Conservation (phyloP, 2,329 filamentous ascomycete genomes). For the Tolypocladium pustulatum region DNA sequence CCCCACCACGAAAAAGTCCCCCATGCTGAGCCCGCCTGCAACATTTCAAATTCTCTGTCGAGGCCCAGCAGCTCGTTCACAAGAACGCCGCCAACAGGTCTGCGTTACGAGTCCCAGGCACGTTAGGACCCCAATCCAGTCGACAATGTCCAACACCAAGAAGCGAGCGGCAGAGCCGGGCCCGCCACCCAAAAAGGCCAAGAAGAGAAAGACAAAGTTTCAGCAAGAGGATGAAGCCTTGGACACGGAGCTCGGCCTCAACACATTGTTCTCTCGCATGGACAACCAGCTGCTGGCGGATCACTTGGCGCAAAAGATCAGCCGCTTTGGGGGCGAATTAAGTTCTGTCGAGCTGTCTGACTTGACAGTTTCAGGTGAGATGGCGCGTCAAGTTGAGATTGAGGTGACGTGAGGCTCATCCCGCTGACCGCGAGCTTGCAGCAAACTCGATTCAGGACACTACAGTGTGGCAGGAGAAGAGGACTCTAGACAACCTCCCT, state of each 20-base stretch:
- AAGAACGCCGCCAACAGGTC: not conserved
- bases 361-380: conserved; percentile 63
- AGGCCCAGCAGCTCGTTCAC: not conserved
- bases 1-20: conserved; percentile 1
- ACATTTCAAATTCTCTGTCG: not conserved
- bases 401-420: not conserved
- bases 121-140: too few relatives aligned
- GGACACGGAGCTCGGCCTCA: conserved; percentile 64
- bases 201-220: conserved; percentile 44
- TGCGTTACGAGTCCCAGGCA: not conserved
- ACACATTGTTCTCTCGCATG: conserved; percentile 72
- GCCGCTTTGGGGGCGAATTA: conserved; percentile 67
- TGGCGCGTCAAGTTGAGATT: not conserved
- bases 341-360: conserved; percentile 80
- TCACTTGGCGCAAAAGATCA: conserved; percentile 70
- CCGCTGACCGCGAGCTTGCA: conserved; percentile 20
- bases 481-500: conserved; percentile 64
- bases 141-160: conserved; percentile 30
- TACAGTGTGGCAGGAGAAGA: conserved; percentile 56
- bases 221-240: conserved; percentile 44
- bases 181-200: conserved; percentile 31
- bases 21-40: not conserved
- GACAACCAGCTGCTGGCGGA: conserved; percentile 76
- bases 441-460: conserved; percentile 71
- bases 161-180: conserved; percentile 47